phyloP scores from a whole-genome alignment of 352 stramenopile species.

The Albugo candida region DNA sequence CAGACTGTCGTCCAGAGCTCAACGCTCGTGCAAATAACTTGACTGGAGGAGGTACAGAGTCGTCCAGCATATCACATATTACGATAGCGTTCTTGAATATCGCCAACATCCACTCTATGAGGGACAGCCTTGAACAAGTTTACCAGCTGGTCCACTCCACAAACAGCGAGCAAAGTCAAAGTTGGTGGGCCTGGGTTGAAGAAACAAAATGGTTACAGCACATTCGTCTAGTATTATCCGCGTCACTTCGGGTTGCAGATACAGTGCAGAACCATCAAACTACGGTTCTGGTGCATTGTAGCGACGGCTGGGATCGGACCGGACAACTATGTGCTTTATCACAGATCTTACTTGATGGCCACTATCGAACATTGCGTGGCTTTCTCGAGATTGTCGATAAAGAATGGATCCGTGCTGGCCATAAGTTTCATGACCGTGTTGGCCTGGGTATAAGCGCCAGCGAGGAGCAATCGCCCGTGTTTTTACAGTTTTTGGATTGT shows the following conservation, averaged over 20 bases:
- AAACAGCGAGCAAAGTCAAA: slow-evolving; percentile 36
- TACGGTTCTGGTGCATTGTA: slow-evolving; percentile 80
- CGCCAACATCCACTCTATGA: slow-evolving; percentile 87
- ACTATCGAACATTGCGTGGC: slow-evolving; percentile 69
- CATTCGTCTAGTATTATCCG: slow-evolving; percentile 46
- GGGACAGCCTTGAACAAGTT: slow-evolving; percentile 63
- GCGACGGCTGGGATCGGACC: slow-evolving; percentile 85
- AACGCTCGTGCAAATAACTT: slow-evolving; percentile 82
- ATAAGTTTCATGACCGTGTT: slow-evolving; percentile 81
- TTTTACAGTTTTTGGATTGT: slow-evolving; percentile 81
- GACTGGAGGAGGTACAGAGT: slow-evolving; percentile 80
- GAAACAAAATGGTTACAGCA: slow-evolving; percentile 69
- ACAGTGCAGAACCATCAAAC: slow-evolving; percentile 42
- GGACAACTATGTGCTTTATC: slow-evolving; percentile 63
- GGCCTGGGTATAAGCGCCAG: slow-evolving; percentile 40
- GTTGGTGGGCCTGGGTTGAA: slow-evolving; percentile 42
- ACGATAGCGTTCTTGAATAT: slow-evolving; percentile 79
- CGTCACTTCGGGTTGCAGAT: slow-evolving; percentile 37
- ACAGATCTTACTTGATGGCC: slow-evolving; percentile 74
- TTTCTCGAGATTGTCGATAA: slow-evolving; percentile 72
- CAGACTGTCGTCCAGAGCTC: slow-evolving; percentile 77
- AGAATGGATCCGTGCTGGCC: slow-evolving; percentile 69
- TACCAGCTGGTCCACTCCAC: slow-evolving; percentile 25
- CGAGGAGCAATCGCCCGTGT: slow-evolving; percentile 73
- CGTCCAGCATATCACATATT: slow-evolving; percentile 44